These are phyloP conservation scores for Parmales sp. DNA, from an alignment of 108 stramenopile species.

Conservation along the genomic window DNA sequence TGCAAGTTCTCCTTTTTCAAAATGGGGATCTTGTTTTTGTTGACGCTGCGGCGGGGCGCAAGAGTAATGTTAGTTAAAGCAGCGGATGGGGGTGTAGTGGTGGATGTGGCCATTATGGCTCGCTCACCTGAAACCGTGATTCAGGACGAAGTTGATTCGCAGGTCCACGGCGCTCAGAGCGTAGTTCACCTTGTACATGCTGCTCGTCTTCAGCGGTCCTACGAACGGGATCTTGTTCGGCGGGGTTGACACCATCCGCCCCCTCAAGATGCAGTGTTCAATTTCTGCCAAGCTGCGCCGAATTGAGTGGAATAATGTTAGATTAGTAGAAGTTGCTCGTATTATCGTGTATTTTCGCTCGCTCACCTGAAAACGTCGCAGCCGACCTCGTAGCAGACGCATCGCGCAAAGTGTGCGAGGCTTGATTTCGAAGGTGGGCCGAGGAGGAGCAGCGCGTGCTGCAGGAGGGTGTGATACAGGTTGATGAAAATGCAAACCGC, in stretches of 20 bases:
- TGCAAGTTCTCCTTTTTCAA: conserved; percentile 32
- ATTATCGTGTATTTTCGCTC: no score
- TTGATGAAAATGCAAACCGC: conserved; percentile 80
- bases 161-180: background rate
- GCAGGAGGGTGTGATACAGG: conserved; percentile 79
- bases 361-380: conserved; percentile 88
- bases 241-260: conserved; percentile 50
- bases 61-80: no score
- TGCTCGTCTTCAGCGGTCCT: background rate
- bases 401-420: conserved; percentile 59
- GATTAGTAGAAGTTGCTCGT: no score
- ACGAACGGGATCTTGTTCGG: background rate
- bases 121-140: conserved; percentile 26
- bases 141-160: conserved; percentile 18
- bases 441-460: conserved; percentile 73
- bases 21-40: background rate
- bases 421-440: conserved; percentile 21
- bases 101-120: no score
- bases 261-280: conserved; percentile 74
- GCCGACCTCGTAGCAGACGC: conserved; percentile 83
- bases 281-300: conserved; percentile 86
- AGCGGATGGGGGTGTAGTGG: no score
- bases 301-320: no score
- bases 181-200: background rate
- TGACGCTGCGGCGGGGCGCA: conserved; percentile 17